Evolutionary conservation across 192 early-diverging fungal species (phyloP), one percentile per base, ranked within the genome.

Genomic region (Gorgonomyces haynaldii): DNA sequence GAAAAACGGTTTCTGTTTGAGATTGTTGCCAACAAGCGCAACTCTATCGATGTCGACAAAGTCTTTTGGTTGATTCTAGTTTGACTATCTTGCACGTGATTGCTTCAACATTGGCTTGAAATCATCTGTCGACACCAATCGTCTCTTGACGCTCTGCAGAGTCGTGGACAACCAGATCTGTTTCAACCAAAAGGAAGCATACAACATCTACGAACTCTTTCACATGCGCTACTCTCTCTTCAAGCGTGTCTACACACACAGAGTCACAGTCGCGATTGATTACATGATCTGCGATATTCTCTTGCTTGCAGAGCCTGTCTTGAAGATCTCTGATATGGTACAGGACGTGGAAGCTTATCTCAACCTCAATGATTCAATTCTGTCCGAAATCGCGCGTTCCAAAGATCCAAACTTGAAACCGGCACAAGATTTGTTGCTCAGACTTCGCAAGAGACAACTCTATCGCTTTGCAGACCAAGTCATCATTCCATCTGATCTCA

Each of bases 1-100:
- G 28, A 50, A 9, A 77, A 72, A 39, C 67, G 54, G 40, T 97
- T 88, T 53, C 50, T 98, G 37, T 98, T 89, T 72, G 90, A 98
- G 56, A 92, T 98, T 56, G 91, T 98, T 0, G 84, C 91, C 34
- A 98, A 98, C 74, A 84, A 92, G 59, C 71, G 83, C 26, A 98
- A 91, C 57, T 81, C 80, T 19, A 66, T 98, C 13, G 94, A 98
- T 54, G 91, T 96, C 3, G 94, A 98, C 61, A 92, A 92, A 62
- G 89, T 92, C 45, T 80, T 82, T 57, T 28, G 21, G 39, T 52
- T 36, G 9, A 12, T 7, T 17, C 1, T 32, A 71, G 66, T 76
- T 75, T 57, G 72, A 76, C 42, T 78, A 78, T 42, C 62, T 78
- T 44, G 37, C 42, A 20, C 51, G 75, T 4, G 72, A 78, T 65